Base-by-base conservation (phyloP, 2,329 filamentous ascomycete genomes). In the Fusarium foetens region DNA sequence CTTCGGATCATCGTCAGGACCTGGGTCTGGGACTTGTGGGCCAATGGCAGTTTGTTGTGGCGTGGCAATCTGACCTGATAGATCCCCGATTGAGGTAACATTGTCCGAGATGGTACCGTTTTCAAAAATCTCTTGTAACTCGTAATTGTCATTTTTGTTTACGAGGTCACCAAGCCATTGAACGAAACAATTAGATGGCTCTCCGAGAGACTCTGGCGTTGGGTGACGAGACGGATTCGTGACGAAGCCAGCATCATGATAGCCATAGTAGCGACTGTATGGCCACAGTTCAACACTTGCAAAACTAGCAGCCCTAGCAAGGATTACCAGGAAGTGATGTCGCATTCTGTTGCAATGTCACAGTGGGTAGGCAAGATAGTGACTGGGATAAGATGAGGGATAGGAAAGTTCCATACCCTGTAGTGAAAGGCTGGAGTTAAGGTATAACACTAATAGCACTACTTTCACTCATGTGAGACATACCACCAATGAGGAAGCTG, bases 231-330 rank as follows among this genome's bases (percentile, higher is more conserved):
- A 13, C 2, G 46, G 29, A 13, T 19, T 49, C 0, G n/a, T 49
- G 14, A 33, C 29, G 1, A 33, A 49, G 1, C 16, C 21, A 23
- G 46, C 29, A 49, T 49, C n/a, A 19, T 49, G 7, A 13, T 19
- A 9, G n/a, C 46, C 16, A 3, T 33, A 13, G n/a, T 5, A 49
- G 5, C 29, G 29, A 5, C 3, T 9, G 2, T 49, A 33, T 25
- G 10, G 46, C 29, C 29, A 33, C 1, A 19, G 4, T 3, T 33
- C n/a, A 9, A 16, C 29, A 9, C 5, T 49, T 1, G 3, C 21
- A 5, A 35, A 23, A 9, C 0, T 19, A 19, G 1, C 9, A 13
- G 8, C n/a, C 8, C 3, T 9, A 9, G 0, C 2, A 23, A 49
- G 29, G 8, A 33, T 12, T 17, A 8, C 10, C 5, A 33, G n/a